These are phyloP conservation scores for Mycena rebaudengoi DNA, from an alignment of 768 basidiomycete genomes.

Conservation along the genomic window DNA sequence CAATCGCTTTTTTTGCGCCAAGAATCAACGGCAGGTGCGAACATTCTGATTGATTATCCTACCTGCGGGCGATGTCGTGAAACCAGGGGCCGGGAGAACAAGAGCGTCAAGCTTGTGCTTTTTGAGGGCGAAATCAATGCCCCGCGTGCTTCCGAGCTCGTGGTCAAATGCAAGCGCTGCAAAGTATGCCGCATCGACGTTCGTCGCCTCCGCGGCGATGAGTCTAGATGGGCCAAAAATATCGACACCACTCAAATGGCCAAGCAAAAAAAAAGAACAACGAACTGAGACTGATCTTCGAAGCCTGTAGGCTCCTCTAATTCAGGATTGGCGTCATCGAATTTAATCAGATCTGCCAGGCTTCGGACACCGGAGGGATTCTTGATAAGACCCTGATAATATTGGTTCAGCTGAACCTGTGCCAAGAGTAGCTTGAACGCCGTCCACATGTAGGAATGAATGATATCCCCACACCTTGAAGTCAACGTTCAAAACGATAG, in stretches of 20 bases:
- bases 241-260: background rate
- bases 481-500: slow-evolving; percentile 60
- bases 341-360: slow-evolving; percentile 65
- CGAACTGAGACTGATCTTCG: slow-evolving; percentile 46
- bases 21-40: background rate
- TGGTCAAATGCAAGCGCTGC: slow-evolving; percentile 52
- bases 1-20: slow-evolving; percentile 52
- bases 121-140: slow-evolving; percentile 62
- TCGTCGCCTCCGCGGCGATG: slow-evolving; percentile 47
- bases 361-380: slow-evolving; percentile 65
- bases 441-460: background rate
- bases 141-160: slow-evolving; percentile 57
- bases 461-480: slow-evolving; percentile 56
- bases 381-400: slow-evolving; percentile 52
- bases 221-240: slow-evolving; percentile 34
- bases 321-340: slow-evolving; percentile 60
- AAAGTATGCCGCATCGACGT: slow-evolving; percentile 53
- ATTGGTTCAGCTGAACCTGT: slow-evolving; percentile 63
- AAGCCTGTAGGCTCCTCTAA: slow-evolving; percentile 56
- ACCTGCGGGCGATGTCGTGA: slow-evolving; percentile 52
- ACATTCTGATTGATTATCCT: background rate
- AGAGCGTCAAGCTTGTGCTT: slow-evolving; percentile 59
- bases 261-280: background rate
- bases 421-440: background rate
- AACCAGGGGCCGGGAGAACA: slow-evolving; percentile 54